Evolutionary conservation across 768 basidiomycete species (phyloP).

Genomic region (Mycena capillaripes): DNA sequence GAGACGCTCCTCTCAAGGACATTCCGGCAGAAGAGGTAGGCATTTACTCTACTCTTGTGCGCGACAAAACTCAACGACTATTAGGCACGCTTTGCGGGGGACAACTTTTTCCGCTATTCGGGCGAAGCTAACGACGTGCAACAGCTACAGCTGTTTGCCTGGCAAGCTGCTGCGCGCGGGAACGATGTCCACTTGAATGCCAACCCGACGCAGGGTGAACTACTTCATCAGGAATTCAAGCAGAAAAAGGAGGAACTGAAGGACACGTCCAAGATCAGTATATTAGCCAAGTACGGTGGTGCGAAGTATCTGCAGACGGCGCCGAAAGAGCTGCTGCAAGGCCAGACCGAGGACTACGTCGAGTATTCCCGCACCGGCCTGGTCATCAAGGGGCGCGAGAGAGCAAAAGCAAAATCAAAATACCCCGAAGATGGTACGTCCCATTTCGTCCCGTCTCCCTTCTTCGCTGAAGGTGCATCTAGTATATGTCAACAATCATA

Average conservation of each 20-base stretch:
- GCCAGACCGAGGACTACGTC: conserved; percentile 97
- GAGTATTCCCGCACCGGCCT: conserved; percentile 96
- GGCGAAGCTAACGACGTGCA: conserved; percentile 96
- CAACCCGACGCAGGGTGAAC: conserved; percentile 95
- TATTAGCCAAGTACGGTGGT: conserved; percentile 94
- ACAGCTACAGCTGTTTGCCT: conserved; percentile 94
- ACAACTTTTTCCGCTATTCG: conserved; percentile 93
- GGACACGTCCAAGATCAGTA: conserved; percentile 90
- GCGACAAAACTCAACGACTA: conserved; percentile 21
- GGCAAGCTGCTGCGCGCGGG: conserved; percentile 94
- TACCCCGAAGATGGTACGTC: conserved; percentile 95
- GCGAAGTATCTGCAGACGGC: conserved; percentile 90
- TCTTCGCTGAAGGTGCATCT: conserved; percentile 25
- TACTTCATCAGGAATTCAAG: conserved; percentile 91
- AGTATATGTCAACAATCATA: conserved; percentile 96
- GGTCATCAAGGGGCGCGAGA: conserved; percentile 92
- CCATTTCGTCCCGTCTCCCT: conserved; percentile 2
- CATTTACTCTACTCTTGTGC: conserved; percentile 26
- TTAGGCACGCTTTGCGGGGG: conserved; percentile 92
- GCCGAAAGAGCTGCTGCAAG: conserved; percentile 93
- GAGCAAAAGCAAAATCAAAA: conserved; percentile 89
- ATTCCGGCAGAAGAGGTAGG: conserved; percentile 90
- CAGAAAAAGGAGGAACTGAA: conserved; percentile 94
- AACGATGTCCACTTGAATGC: conserved; percentile 97
- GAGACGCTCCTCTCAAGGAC: conserved; percentile 90